phyloP scores from a whole-genome alignment of 805 yeast genomes.

The Yarrowia hollandica region DNA sequence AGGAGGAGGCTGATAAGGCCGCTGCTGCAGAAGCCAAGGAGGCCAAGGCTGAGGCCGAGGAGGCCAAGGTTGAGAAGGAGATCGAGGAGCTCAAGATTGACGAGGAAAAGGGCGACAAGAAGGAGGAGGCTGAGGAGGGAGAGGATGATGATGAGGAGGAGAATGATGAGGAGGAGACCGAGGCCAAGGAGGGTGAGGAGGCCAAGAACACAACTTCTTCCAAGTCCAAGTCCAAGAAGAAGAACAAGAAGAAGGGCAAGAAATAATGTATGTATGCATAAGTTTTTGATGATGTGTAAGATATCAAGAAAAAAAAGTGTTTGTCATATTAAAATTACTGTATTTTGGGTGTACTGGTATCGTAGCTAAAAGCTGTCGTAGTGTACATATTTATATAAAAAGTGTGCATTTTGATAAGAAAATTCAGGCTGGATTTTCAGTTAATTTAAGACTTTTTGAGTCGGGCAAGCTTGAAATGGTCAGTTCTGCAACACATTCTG shows the following conservation, averaged over 20 bases:
- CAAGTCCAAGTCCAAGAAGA: slow-evolving; percentile 27
- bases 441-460: too few relatives aligned
- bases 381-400: too few relatives aligned
- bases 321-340: background rate
- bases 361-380: too few relatives aligned
- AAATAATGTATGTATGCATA: slow-evolving; percentile 26
- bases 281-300: slow-evolving; percentile 23
- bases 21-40: slow-evolving; percentile 10
- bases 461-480: too few relatives aligned
- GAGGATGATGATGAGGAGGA: background rate
- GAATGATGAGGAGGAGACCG: background rate
- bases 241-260: slow-evolving; percentile 28
- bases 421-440: too few relatives aligned
- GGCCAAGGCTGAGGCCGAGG: slow-evolving; percentile 16
- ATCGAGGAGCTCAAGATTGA: slow-evolving; percentile 23
- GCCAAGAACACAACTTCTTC: slow-evolving; percentile 13
- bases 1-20: slow-evolving; percentile 16
- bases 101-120: slow-evolving; percentile 6
- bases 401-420: too few relatives aligned
- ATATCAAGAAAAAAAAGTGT: slow-evolving; percentile 4
- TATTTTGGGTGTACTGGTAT: too few relatives aligned
- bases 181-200: background rate
- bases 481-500: slow-evolving; percentile 1
- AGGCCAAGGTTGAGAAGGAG: slow-evolving; percentile 7
- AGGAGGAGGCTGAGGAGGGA: slow-evolving; percentile 4